A percentile compares a stretch with the other conserved stretches of the same genome.
phyloP scores from a whole-genome alignment of 1,284 basidiomycete species.

The Irpex sp. region DNA sequence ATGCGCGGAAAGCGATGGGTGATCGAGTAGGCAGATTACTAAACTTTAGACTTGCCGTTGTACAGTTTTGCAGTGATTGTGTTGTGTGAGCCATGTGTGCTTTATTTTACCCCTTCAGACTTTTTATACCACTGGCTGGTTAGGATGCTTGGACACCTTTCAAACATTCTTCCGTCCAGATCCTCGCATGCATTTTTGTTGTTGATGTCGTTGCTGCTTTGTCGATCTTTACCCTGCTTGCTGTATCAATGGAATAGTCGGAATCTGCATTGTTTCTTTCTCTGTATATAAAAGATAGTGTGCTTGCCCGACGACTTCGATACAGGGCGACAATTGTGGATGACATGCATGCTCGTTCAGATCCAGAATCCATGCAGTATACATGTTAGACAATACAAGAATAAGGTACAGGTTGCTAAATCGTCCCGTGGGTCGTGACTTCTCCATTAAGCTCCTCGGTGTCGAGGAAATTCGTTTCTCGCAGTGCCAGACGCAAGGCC shows the following conservation, averaged over 20 bases:
- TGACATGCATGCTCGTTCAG: neutral
- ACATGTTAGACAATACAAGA: neutral
- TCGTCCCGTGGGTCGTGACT: neutral
- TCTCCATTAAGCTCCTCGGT: neutral
- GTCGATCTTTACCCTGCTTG: neutral
- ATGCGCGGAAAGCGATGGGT: conserved; percentile 43
- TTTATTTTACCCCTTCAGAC: neutral
- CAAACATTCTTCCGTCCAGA: neutral
- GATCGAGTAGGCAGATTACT: conserved; percentile 40
- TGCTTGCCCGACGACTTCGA: too few relatives aligned
- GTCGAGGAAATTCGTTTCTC: conserved; percentile 31
- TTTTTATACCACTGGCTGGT: neutral
- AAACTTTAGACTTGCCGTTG: neutral
- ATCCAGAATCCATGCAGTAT: neutral
- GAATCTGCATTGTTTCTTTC: neutral
- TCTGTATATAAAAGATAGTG: neutral
- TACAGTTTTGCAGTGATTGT: neutral
- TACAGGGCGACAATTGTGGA: neutral
- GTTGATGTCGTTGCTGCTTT: neutral
- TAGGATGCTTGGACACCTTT: neutral
- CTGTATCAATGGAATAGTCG: neutral
- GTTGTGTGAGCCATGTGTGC: neutral
- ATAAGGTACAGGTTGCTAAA: neutral
- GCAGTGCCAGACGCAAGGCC: conserved; percentile 62
- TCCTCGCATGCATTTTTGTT: neutral